Evolutionary conservation across 2,329 filamentous ascomycete species (phyloP), one percentile per base, ranked within the genome.

Genomic region (Mycosphaerella arachidis): DNA sequence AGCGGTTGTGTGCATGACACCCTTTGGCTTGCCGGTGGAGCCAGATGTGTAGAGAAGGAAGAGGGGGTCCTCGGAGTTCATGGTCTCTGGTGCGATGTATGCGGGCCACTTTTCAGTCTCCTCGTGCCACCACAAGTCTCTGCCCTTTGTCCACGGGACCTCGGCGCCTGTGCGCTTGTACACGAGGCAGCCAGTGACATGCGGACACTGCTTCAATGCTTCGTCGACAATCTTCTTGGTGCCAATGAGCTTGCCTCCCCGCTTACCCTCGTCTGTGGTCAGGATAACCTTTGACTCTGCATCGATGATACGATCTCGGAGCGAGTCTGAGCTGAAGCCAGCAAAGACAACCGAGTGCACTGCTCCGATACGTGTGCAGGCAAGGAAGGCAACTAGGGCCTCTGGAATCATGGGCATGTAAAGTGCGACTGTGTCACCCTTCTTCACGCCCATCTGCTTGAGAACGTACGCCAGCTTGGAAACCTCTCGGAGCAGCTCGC

Each of bases 171-270:
- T 99, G 70, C 94, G 90, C 84, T 96, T 93, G 83, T 88, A 97
- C 58, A 99, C 94, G 43, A 99, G 82, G 69, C 91, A 90, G 76
- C 90, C 86, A 46, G 82, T 85, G 66, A 99, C 90, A 69, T 91
- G 88, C 18, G 93, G 93, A 78, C 93, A 97, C 78, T 96, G 91
- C 82, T 94, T 96, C 62, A 99, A 84, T 40, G 93, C 93, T 74
- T 97, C 94, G 72, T 99, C 94, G 68, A 97, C 94, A 74, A 99
- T 97, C 82, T 96, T 96, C 86, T 99, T 97, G 71, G 93, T 97
- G 71, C 91, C 90, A 74, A 99, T 97, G 71, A 95, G 78, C 83
- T 97, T 99, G 75, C 94, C 94, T 70, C 94, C 94, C 71, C 94
- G 91, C 84, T 95, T 96, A 73, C 94, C 94, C 83, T 99, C 94